Evolutionary conservation across 257 asterid genomes (phyloP).

Genomic region (Thymus mandschuricus): DNA sequence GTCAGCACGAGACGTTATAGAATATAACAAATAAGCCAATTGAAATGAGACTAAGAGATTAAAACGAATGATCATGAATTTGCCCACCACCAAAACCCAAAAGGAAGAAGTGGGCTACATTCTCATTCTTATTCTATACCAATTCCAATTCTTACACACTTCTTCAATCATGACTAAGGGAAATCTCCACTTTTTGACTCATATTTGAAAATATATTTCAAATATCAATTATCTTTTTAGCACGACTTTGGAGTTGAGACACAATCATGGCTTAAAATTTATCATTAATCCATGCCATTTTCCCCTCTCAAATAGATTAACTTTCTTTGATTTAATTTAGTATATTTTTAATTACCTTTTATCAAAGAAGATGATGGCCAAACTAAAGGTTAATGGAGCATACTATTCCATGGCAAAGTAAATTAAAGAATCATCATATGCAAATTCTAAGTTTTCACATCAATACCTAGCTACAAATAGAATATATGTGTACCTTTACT

Average conservation of each 20-base stretch:
- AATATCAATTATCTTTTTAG: conserved; percentile 24
- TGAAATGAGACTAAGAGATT: conserved; percentile 12
- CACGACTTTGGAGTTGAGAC: conserved; percentile 54
- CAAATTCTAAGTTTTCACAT: conserved; percentile 16
- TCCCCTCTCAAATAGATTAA: conserved; percentile 19
- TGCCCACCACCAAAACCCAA: conserved; percentile 27
- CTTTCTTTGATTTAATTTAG: conserved; percentile 26
- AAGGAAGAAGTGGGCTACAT: conserved; percentile 30
- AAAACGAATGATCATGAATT: conserved; percentile 33
- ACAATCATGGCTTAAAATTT: conserved; percentile 55
- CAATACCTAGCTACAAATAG: conserved; percentile 3
- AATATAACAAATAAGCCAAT: no score
- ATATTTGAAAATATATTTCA: not conserved
- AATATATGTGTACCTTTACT: not conserved
- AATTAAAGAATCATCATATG: conserved; percentile 10
- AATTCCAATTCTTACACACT: conserved; percentile 36
- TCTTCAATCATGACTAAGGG: conserved; percentile 50
- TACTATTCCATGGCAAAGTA: conserved; percentile 16
- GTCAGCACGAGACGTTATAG: no score
- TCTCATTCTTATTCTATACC: conserved; percentile 33
- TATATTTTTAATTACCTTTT: conserved; percentile 12
- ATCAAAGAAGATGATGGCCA: conserved; percentile 17
- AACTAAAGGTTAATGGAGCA: conserved; percentile 25
- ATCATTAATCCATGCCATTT: conserved; percentile 42
- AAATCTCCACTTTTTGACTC: conserved; percentile 58